Evolutionary conservation across 257 asterid species (phyloP).

Genomic region (Solanum habrochaites): DNA sequence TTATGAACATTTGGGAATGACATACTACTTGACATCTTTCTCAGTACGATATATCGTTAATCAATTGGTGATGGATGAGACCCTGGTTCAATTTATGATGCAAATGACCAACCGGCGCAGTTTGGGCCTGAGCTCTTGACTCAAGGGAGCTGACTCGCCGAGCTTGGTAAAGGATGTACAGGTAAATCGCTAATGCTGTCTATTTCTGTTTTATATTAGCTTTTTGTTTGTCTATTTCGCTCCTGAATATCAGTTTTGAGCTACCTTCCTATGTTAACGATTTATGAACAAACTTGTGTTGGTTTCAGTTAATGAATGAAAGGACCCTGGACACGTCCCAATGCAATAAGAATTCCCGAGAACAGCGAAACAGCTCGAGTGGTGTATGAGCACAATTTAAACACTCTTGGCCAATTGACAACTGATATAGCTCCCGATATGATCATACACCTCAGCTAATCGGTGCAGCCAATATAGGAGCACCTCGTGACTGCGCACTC

Average conservation of each 20-base stretch:
- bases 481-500: slow-evolving; percentile 91
- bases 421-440: slow-evolving; percentile 90
- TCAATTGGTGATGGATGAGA: slow-evolving; percentile 96
- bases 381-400: slow-evolving; percentile 96
- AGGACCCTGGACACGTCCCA: slow-evolving; percentile 92
- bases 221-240: neutral
- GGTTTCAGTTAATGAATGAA: slow-evolving; percentile 81
- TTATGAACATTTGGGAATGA: slow-evolving; percentile 98
- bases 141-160: slow-evolving; percentile 83
- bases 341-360: slow-evolving; percentile 92
- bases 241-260: neutral
- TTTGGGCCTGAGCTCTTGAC: slow-evolving; percentile 91
- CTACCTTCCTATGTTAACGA: neutral
- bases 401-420: slow-evolving; percentile 90
- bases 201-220: neutral
- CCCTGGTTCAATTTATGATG: slow-evolving; percentile 95
- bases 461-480: slow-evolving; percentile 94
- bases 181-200: slow-evolving; percentile 21
- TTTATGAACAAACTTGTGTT: neutral
- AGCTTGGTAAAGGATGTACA: slow-evolving; percentile 96
- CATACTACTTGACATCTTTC: slow-evolving; percentile 75
- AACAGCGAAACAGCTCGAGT: slow-evolving; percentile 90
- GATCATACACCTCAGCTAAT: slow-evolving; percentile 94
- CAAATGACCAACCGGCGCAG: slow-evolving; percentile 93
- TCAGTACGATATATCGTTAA: slow-evolving; percentile 75